Conservation (phyloP, 331 rosid species). For the Stylosanthes scabra region DNA sequence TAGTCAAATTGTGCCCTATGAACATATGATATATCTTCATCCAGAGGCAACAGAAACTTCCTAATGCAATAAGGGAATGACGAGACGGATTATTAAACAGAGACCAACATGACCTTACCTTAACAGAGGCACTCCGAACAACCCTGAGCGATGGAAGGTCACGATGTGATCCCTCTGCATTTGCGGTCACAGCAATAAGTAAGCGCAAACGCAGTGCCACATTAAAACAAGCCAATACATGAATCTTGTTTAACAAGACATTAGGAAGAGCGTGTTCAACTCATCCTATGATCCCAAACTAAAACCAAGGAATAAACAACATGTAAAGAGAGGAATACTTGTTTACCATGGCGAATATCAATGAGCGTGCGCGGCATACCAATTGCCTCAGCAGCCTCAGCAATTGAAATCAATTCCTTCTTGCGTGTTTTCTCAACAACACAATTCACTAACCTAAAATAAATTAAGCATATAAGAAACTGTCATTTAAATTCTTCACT, state of each 20-base stretch:
- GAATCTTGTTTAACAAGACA: neutral
- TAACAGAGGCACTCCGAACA: slow-evolving; percentile 71
- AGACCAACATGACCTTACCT: slow-evolving; percentile 52
- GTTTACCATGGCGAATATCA: slow-evolving; percentile 93
- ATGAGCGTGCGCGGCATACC: slow-evolving; percentile 87
- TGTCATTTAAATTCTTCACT: neutral
- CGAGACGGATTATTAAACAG: no score
- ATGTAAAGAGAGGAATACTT: slow-evolving; percentile 11
- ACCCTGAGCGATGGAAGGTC: slow-evolving; percentile 87
- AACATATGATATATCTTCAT: no score
- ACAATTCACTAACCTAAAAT: slow-evolving; percentile 86
- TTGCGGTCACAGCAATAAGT: slow-evolving; percentile 28
- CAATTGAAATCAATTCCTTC: slow-evolving; percentile 67
- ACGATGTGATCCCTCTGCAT: slow-evolving; percentile 94
- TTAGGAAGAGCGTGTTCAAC: neutral
- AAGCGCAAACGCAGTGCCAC: slow-evolving; percentile 13
- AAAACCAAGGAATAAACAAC: neutral
- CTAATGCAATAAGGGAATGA: slow-evolving; percentile 4
- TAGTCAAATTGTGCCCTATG: no score
- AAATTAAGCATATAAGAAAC: slow-evolving; percentile 30
- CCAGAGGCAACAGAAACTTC: slow-evolving; percentile 13
- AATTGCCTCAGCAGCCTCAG: slow-evolving; percentile 76
- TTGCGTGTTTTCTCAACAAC: slow-evolving; percentile 89
- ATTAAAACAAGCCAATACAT: neutral
- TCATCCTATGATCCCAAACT: neutral